Evolutionary conservation across 495 filamentous ascomycete genomes (phyloP).

Genomic region (Podospora sp.): DNA sequence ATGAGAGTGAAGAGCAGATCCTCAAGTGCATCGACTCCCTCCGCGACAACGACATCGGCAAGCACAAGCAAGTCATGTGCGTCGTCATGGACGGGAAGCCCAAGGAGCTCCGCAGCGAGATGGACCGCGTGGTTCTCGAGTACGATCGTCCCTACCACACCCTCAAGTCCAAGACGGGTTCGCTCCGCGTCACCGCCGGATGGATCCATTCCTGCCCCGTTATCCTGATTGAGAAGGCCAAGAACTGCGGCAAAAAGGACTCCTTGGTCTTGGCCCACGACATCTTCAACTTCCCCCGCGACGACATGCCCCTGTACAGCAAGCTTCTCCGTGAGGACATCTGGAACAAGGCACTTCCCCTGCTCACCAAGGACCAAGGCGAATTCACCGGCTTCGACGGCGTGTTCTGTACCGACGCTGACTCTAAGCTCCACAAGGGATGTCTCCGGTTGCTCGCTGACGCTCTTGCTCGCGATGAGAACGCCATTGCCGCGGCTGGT

Average conservation of each 20-base stretch:
- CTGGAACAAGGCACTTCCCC: neutral
- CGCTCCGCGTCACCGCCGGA: slow-evolving; percentile 6
- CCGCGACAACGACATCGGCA: slow-evolving; percentile 6
- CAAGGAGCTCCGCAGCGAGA: slow-evolving; percentile 7
- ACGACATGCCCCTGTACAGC: slow-evolving; percentile 13
- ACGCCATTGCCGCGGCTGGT: slow-evolving; percentile 8
- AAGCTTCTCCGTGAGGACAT: slow-evolving; percentile 14
- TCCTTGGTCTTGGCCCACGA: slow-evolving; percentile 11
- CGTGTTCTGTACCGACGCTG: slow-evolving; percentile 12
- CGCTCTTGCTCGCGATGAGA: slow-evolving; percentile 1
- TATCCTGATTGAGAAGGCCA: slow-evolving; percentile 15
- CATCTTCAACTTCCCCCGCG: slow-evolving; percentile 12
- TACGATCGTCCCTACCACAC: slow-evolving; percentile 10
- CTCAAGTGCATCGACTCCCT: slow-evolving; percentile 9
- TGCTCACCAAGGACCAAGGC: neutral
- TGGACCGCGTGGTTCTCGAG: slow-evolving; percentile 2
- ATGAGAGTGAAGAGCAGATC: slow-evolving; percentile 16
- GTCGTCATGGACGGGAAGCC: slow-evolving; percentile 15
- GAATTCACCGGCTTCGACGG: slow-evolving; percentile 7
- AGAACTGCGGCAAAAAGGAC: slow-evolving; percentile 16
- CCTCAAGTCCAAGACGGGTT: slow-evolving; percentile 5
- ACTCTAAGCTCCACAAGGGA: slow-evolving; percentile 11
- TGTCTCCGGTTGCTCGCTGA: neutral
- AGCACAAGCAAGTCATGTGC: slow-evolving; percentile 11
- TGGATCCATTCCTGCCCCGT: neutral